Conservation (phyloP, 768 basidiomycete genomes). For the Hericium rajendrae region DNA sequence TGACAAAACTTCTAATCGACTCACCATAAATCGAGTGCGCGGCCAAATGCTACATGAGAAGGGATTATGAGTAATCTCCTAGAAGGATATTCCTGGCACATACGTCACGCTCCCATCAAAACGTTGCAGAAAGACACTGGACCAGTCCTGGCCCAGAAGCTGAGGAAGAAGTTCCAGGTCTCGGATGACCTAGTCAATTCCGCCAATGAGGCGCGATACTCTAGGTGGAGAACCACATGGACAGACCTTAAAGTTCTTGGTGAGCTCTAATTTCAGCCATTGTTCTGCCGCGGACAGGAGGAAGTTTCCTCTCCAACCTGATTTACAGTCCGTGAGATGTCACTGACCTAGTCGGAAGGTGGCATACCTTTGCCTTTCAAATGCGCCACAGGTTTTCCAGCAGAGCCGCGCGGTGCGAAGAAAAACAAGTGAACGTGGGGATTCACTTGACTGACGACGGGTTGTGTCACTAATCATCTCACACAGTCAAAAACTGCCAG, state of each 20-base stretch:
- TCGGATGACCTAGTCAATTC: conserved; percentile 57
- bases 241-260: conserved; percentile 85
- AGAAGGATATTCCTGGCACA: conserved; percentile 19
- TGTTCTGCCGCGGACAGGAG: conserved; percentile 87
- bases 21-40: conserved; percentile 64
- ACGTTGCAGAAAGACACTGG: conserved; percentile 88
- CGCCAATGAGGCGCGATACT: too few relatives aligned
- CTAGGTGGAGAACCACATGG: too few relatives aligned
- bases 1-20: conserved; percentile 11
- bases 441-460: conserved; percentile 92
- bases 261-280: conserved; percentile 89
- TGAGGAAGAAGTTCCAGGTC: conserved; percentile 95
- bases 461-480: conserved; percentile 61
- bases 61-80: background rate
- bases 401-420: conserved; percentile 83
- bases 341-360: background rate
- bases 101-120: conserved; percentile 87
- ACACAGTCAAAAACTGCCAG: background rate
- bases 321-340: background rate
- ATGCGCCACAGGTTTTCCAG: conserved; percentile 90
- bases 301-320: conserved; percentile 94
- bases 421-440: conserved; percentile 90
- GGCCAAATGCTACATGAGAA: conserved; percentile 61
- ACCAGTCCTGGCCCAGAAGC: conserved; percentile 91
- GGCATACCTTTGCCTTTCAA: conserved; percentile 76